Conservation (phyloP, 768 basidiomycete genomes). For the Podaxis sp. region DNA sequence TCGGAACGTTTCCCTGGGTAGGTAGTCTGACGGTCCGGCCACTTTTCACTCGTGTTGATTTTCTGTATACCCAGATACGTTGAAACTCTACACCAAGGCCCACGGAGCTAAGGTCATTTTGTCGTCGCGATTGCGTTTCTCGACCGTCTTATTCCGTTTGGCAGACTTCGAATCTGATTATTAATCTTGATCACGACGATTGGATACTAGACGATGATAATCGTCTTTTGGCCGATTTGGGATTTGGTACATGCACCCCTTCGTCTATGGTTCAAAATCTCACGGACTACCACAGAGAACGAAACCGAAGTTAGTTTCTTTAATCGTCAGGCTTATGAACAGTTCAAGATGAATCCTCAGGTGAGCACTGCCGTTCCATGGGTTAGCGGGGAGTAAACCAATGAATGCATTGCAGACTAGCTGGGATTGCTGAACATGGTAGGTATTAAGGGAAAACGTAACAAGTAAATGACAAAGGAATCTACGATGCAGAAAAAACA, state of each 20-base stretch:
- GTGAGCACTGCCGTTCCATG: conserved; percentile 35
- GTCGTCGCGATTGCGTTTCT: background rate
- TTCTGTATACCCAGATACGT: conserved; percentile 62
- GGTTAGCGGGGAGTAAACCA: conserved; percentile 9
- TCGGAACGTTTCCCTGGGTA: conserved; percentile 70
- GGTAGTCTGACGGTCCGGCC: conserved; percentile 7
- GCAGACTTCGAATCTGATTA: conserved; percentile 95
- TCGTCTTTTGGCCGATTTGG: conserved; percentile 64
- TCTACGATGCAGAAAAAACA: conserved; percentile 25
- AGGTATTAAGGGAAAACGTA: conserved; percentile 41
- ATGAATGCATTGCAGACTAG: conserved; percentile 35
- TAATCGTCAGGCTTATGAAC: conserved; percentile 70
- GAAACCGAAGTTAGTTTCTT: conserved; percentile 96
- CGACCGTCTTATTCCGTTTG: conserved; percentile 2
- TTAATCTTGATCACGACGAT: conserved; percentile 94
- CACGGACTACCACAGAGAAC: conserved; percentile 62
- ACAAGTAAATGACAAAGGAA: conserved; percentile 31
- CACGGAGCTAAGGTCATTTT: conserved; percentile 85
- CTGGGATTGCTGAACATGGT: conserved; percentile 40
- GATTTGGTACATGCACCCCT: conserved; percentile 60
- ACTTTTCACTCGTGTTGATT: conserved; percentile 7
- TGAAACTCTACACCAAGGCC: conserved; percentile 93
- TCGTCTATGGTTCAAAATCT: background rate
- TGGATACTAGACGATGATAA: conserved; percentile 80
- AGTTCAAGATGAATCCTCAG: conserved; percentile 82